A percentile compares a stretch with the other conserved stretches of the same genome.
phyloP scores from a whole-genome alignment of 495 filamentous ascomycete species.

The Hyaloscypha finlandica region DNA sequence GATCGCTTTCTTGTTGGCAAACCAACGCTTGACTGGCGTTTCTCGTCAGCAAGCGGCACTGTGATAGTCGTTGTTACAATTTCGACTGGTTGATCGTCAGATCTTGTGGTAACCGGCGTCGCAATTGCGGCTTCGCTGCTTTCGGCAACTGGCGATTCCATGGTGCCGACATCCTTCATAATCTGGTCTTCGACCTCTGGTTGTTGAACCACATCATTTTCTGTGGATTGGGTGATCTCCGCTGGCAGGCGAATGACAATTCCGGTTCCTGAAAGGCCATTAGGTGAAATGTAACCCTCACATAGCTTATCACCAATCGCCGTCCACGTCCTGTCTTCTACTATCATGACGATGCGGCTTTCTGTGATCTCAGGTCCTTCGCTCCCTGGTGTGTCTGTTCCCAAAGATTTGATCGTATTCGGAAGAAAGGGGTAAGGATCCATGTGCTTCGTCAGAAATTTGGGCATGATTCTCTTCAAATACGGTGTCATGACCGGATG shows the following conservation, averaged over 20 bases:
- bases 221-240: neutral
- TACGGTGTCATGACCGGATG: slow-evolving; percentile 67
- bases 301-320: slow-evolving; percentile 52
- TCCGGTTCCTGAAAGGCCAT: slow-evolving; percentile 18
- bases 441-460: slow-evolving; percentile 62
- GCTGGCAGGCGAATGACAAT: slow-evolving; percentile 22
- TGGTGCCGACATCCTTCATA: slow-evolving; percentile 35
- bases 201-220: slow-evolving; percentile 14
- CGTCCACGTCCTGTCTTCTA: slow-evolving; percentile 46
- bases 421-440: slow-evolving; percentile 82
- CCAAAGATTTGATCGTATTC: slow-evolving; percentile 36
- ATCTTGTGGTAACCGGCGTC: slow-evolving; percentile 16
- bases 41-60: slow-evolving; percentile 25
- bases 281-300: slow-evolving; percentile 14
- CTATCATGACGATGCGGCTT: slow-evolving; percentile 11
- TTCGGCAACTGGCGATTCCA: slow-evolving; percentile 40
- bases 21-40: slow-evolving; percentile 14
- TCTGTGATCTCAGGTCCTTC: slow-evolving; percentile 32
- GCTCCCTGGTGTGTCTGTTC: slow-evolving; percentile 14
- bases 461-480: slow-evolving; percentile 61
- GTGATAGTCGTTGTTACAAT: slow-evolving; percentile 28
- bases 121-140: slow-evolving; percentile 46
- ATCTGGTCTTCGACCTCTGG: slow-evolving; percentile 29
- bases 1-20: slow-evolving; percentile 60
- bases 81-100: slow-evolving; percentile 21